Conservation (phyloP, 2,329 filamentous ascomycete species). For the Fusarium albidum region DNA sequence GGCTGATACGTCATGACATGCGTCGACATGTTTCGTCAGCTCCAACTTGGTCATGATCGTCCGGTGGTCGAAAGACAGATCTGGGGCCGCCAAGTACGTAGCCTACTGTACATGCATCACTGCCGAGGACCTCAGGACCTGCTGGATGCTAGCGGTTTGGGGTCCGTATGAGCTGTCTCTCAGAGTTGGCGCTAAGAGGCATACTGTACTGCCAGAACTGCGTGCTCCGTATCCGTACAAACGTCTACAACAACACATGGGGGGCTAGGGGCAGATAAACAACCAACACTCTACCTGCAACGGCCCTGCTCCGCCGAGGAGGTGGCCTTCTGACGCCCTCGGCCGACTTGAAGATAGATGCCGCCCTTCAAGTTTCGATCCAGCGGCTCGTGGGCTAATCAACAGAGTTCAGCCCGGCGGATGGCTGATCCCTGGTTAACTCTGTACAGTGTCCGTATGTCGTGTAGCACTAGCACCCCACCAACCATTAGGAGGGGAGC, state of each 20-base stretch:
- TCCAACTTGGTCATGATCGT: slow-evolving; percentile 31
- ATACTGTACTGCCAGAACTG: too few species aligned
- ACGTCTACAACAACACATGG: neutral
- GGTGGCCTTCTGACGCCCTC: slow-evolving; percentile 15
- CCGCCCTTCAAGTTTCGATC: slow-evolving; percentile 31
- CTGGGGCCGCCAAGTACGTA: too few species aligned
- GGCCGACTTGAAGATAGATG: slow-evolving; percentile 25
- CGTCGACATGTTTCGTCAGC: slow-evolving; percentile 34
- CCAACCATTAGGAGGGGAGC: neutral
- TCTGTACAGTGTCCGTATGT: neutral
- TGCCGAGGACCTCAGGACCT: too few species aligned
- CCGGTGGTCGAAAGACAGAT: slow-evolving; percentile 11
- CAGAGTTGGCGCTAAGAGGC: slow-evolving; percentile 13
- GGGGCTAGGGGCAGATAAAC: too few species aligned
- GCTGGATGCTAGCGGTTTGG: neutral
- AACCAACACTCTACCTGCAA: slow-evolving; percentile 7
- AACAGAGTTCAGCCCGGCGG: slow-evolving; percentile 35
- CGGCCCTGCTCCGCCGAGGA: slow-evolving; percentile 25
- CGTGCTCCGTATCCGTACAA: too few species aligned
- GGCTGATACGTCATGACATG: slow-evolving; percentile 36
- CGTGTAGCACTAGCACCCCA: too few species aligned
- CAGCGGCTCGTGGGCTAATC: slow-evolving; percentile 18
- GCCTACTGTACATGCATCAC: too few species aligned
- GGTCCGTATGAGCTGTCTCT: slow-evolving; percentile 1
- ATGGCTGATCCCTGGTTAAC: slow-evolving; percentile 18